Evolutionary conservation across 164 flowering plant genomes (phyloP), one percentile per base, ranked within the genome.

Genomic region (Umbellularia californica): DNA sequence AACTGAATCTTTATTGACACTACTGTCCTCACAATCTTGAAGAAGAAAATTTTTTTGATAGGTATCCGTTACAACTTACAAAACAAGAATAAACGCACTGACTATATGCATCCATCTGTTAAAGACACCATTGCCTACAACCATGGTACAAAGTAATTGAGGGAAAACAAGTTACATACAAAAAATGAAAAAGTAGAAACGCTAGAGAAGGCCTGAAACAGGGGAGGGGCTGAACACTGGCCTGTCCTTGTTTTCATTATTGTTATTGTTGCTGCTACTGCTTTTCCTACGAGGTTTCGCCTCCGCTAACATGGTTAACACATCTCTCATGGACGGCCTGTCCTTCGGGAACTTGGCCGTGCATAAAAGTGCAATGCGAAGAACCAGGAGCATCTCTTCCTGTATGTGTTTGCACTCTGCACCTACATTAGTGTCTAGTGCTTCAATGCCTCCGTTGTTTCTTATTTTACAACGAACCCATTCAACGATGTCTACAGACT

Each of bases 301-400:
- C 84, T 90, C 98, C 60, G 86, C 94, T 5, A 95, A 90, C 97
- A 93, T 95, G 27, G 94, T 87, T 69, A 93, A 77, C 27, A 91
- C 92, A 75, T 95, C 97, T 78, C 95, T 86, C 99, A 94, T 94
- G 28, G 99, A 88, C 3, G 99, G 99, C 76, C 99, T 88, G 79
- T 92, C 98, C 80, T 82, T 94, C 1, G 99, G 98, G 73, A 83
- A 86, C 86, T 88, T 92, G 30, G 97, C 94, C 10, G 97, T 94
- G 78, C 99, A 94, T 22, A 92, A 81, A 55, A 94, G 87, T 10
- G 98, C 97, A 65, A 94, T 83, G n/a, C 94, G 78, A 50, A 96
- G 91, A 50, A 96, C 95, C 72, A 92, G 77, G 0, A 89, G 82
- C 99, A 96, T 94, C 83, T 96, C 99, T 84, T 96, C 99, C 72